Percentiles rank a stretch among this genome's conserved stretches.
Conservation (phyloP, 495 filamentous ascomycete species). For the Cryomyces minteri region DNA sequence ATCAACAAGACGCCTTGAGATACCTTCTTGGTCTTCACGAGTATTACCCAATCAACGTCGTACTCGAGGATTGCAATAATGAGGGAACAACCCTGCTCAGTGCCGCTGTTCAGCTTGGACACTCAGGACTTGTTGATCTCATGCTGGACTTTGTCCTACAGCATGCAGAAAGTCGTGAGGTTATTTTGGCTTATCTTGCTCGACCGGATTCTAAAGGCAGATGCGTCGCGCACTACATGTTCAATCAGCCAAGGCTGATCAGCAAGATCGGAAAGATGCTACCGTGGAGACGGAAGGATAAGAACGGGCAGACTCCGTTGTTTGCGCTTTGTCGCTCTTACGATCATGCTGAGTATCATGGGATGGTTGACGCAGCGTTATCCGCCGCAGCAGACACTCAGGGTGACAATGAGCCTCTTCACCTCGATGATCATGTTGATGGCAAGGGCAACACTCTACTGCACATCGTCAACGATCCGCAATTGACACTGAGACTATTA, state of each 20-base stretch:
- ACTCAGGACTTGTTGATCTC: conserved; percentile 52
- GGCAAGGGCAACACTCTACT: conserved; percentile 82
- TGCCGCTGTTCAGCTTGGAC: conserved; percentile 83
- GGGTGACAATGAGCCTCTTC: conserved; percentile 57
- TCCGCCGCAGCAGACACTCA: conserved; percentile 56
- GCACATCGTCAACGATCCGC: conserved; percentile 78
- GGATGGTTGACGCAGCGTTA: conserved; percentile 70
- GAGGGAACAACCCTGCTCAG: conserved; percentile 81
- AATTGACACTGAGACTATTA: conserved; percentile 56
- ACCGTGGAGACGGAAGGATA: conserved; percentile 82
- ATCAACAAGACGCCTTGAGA: conserved; percentile 44
- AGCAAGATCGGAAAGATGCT: conserved; percentile 51
- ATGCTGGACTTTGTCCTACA: conserved; percentile 48
- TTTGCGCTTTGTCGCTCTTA: conserved; percentile 92
- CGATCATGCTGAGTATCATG: conserved; percentile 70
- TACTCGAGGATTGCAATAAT: conserved; percentile 70
- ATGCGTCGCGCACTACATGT: conserved; percentile 89
- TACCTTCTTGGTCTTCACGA: conserved; percentile 63
- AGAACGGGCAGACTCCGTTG: conserved; percentile 88
- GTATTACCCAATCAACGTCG: conserved; percentile 45
- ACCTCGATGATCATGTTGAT: conserved; percentile 87
- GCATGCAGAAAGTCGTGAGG: conserved; percentile 28
- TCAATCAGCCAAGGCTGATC: conserved; percentile 73
- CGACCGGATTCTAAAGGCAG: conserved; percentile 69
- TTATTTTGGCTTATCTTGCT: conserved; percentile 45